Evolutionary conservation across 345 rosid species (phyloP).

Genomic region (Anacardium occidentale): DNA sequence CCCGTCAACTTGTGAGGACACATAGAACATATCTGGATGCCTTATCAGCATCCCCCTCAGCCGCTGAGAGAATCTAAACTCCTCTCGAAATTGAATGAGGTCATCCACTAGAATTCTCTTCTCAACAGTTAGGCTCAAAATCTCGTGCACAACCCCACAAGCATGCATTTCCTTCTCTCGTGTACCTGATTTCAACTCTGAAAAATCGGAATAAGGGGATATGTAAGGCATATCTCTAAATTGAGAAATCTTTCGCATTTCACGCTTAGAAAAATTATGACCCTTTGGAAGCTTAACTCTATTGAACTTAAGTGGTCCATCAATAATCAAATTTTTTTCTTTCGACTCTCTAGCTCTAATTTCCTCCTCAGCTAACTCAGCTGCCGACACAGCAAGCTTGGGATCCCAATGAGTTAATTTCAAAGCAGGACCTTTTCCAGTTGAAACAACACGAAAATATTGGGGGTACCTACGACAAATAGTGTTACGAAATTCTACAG

Average conservation of each 20-base stretch:
- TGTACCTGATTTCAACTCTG: conserved; percentile 64
- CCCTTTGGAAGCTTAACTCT: conserved; percentile 88
- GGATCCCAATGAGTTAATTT: conserved; percentile 96
- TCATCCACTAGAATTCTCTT: conserved; percentile 97
- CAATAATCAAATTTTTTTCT: conserved; percentile 74
- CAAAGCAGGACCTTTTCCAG: conserved; percentile 77
- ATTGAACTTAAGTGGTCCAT: conserved; percentile 76
- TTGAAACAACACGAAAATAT: conserved; percentile 77
- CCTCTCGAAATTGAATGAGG: conserved; percentile 92
- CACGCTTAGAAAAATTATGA: conserved; percentile 76
- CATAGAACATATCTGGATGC: conserved; percentile 91
- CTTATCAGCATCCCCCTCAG: conserved; percentile 91
- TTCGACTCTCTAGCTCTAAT: conserved; percentile 49
- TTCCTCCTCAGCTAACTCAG: conserved; percentile 83
- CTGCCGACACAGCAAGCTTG: conserved; percentile 85
- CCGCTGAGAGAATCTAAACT: conserved; percentile 91
- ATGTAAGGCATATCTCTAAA: conserved; percentile 80
- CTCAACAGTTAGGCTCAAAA: conserved; percentile 82
- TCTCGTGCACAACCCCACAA: conserved; percentile 85
- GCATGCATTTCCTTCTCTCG: conserved; percentile 83
- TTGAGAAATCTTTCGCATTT: conserved; percentile 66
- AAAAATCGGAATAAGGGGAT: conserved; percentile 89
- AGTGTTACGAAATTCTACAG: conserved; percentile 75
- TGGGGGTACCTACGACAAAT: conserved; percentile 86
- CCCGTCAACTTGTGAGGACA: conserved; percentile 87